Percentiles rank a stretch among this genome's conserved stretches.
phyloP scores from a whole-genome alignment of 2,329 filamentous ascomycete species.

The Penicillium psychrosexuale region DNA sequence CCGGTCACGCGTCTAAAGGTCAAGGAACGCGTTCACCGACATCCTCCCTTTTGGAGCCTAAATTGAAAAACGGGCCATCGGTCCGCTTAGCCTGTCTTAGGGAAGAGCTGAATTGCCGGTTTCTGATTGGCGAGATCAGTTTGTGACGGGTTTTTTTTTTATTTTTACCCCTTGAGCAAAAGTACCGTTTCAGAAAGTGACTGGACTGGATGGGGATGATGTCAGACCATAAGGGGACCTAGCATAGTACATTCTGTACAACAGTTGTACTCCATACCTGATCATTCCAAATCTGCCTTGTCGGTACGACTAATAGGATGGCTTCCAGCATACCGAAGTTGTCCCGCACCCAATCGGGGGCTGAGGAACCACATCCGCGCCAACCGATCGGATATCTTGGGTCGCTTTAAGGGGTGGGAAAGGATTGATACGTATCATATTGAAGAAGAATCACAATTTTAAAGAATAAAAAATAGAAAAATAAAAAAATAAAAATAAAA shows the following conservation, averaged over 20 bases:
- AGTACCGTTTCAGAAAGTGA: background rate
- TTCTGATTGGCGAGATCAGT: slow-evolving; percentile 9
- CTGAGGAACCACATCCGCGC: slow-evolving; percentile 17
- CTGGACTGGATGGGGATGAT: slow-evolving; percentile 11
- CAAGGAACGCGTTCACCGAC: slow-evolving; percentile 10
- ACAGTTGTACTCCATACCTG: background rate
- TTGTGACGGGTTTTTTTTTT: background rate
- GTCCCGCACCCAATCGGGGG: slow-evolving; percentile 23
- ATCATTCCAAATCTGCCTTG: background rate
- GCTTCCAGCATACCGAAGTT: slow-evolving; percentile 15
- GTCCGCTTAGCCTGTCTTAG: slow-evolving; percentile 10
- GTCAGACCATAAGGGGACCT: slow-evolving; percentile 13
- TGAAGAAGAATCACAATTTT: background rate
- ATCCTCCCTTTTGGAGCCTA: slow-evolving; percentile 5
- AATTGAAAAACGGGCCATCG: slow-evolving; percentile 9
- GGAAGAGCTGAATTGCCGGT: background rate
- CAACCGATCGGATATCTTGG: slow-evolving; percentile 21
- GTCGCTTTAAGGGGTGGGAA: background rate
- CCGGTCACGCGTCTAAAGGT: slow-evolving; percentile 15
- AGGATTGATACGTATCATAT: background rate
- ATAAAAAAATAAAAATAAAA: background rate
- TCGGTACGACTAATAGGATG: slow-evolving; percentile 18
- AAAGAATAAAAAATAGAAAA: background rate
- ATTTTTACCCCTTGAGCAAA: background rate
- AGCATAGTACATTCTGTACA: background rate